Percentiles rank a stretch among this genome's conserved stretches.
Evolutionary conservation across 352 stramenopile species (phyloP).

Genomic region (Pythium scleroteichum): DNA sequence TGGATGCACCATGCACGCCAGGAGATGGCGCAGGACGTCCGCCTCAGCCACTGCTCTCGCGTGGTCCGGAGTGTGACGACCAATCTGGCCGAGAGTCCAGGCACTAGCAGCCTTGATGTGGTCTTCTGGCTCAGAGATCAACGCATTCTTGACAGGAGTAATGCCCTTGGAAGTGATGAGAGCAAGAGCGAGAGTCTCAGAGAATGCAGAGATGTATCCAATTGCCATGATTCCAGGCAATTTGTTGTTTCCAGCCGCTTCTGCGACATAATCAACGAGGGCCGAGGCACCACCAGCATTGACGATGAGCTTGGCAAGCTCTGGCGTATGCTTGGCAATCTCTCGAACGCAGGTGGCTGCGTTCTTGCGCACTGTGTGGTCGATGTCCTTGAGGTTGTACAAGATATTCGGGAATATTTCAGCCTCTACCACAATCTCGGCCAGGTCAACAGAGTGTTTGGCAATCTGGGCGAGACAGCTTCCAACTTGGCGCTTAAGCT

Average conservation of each 20-base stretch:
- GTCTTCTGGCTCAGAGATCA: slow-evolving; percentile 93
- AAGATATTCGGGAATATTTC: slow-evolving; percentile 97
- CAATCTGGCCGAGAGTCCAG: slow-evolving; percentile 96
- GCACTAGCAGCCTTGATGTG: slow-evolving; percentile 94
- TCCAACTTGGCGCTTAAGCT: slow-evolving; percentile 92
- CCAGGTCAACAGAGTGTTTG: slow-evolving; percentile 95
- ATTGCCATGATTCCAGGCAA: slow-evolving; percentile 95
- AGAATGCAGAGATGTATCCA: slow-evolving; percentile 95
- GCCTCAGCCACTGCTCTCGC: slow-evolving; percentile 91
- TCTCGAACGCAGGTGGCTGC: slow-evolving; percentile 94
- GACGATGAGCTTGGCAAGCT: slow-evolving; percentile 95
- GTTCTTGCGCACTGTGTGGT: slow-evolving; percentile 95
- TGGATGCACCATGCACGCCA: slow-evolving; percentile 93
- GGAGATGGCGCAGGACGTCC: slow-evolving; percentile 91
- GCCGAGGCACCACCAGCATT: slow-evolving; percentile 94
- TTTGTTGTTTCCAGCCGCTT: slow-evolving; percentile 91
- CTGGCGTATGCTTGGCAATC: slow-evolving; percentile 94
- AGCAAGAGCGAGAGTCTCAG: slow-evolving; percentile 91
- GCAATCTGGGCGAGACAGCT: slow-evolving; percentile 93
- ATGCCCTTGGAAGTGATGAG: slow-evolving; percentile 95
- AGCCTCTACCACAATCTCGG: slow-evolving; percentile 94
- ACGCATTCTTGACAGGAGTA: slow-evolving; percentile 90
- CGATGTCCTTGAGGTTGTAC: slow-evolving; percentile 94
- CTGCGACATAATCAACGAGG: slow-evolving; percentile 92
- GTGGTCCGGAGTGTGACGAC: slow-evolving; percentile 93